Percentiles rank a stretch among this genome's conserved stretches.
phyloP scores from a whole-genome alignment of 768 basidiomycete species.

The Pisolithus marmoratus region DNA sequence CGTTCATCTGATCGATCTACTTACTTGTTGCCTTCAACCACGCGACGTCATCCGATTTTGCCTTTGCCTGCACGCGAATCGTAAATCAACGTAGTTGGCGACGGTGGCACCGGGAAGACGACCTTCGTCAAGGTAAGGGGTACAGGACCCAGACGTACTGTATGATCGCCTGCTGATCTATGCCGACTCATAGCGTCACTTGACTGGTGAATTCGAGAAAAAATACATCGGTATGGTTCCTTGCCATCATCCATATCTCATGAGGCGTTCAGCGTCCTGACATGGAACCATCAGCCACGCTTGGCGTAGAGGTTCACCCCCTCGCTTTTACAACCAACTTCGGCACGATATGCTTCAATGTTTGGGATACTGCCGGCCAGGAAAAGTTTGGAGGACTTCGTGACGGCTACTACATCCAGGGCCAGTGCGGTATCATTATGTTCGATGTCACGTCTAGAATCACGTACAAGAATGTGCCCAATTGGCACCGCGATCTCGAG shows the following conservation, averaged over 20 bases:
- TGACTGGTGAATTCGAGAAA: slow-evolving; percentile 99
- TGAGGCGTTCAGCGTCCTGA: slow-evolving; percentile 7
- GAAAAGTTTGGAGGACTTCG: slow-evolving; percentile 99
- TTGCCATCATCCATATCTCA: slow-evolving; percentile 8
- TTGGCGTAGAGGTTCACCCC: slow-evolving; percentile 99
- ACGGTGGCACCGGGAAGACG: slow-evolving; percentile 97
- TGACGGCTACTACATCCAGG: slow-evolving; percentile 95
- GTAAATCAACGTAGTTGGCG: slow-evolving; percentile 82
- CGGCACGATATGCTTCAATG: slow-evolving; percentile 98
- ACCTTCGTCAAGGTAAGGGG: slow-evolving; percentile 89
- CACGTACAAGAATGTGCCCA: slow-evolving; percentile 99
- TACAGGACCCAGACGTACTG: slow-evolving; percentile 16
- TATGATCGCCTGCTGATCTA: slow-evolving; percentile 57
- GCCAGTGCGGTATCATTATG: slow-evolving; percentile 99
- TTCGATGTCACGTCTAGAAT: slow-evolving; percentile 99
- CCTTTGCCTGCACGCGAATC: slow-evolving; percentile 23
- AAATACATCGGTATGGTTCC: slow-evolving; percentile 86
- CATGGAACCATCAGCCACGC: slow-evolving; percentile 65
- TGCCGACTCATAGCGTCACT: slow-evolving; percentile 65
- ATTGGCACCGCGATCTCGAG: slow-evolving; percentile 99
- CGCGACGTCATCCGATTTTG: neutral
- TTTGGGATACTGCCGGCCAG: slow-evolving; percentile 99
- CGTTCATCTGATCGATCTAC: neutral
- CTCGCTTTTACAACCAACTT: slow-evolving; percentile 96
- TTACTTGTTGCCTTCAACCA: neutral